phyloP scores from a whole-genome alignment of 78 protist genomes.

The Isochrysis galbana region DNA sequence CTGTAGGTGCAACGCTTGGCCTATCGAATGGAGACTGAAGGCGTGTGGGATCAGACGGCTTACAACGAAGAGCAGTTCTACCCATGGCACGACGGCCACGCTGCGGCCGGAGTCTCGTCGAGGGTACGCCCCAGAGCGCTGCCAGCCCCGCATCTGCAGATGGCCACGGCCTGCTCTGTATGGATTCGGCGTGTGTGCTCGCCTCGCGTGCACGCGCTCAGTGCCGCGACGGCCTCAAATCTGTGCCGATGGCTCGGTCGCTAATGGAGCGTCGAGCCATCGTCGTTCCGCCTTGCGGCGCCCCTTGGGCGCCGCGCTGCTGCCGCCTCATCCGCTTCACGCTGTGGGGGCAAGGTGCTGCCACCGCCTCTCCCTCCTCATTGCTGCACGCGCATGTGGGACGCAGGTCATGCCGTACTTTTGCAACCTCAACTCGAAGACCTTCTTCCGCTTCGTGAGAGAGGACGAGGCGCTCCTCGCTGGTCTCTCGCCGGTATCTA shows the following conservation, averaged over 20 bases:
- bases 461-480: neutral
- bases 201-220: too few species aligned
- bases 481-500: neutral
- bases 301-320: too few species aligned
- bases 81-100: neutral
- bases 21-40: neutral
- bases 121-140: neutral
- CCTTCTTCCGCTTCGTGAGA: neutral
- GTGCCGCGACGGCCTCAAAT: too few species aligned
- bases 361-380: too few species aligned
- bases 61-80: conserved; percentile 35
- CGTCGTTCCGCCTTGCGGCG: too few species aligned
- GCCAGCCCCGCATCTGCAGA: neutral
- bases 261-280: too few species aligned
- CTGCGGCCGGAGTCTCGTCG: neutral
- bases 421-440: neutral
- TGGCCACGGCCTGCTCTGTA: neutral
- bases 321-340: too few species aligned
- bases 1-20: neutral
- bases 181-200: too few species aligned
- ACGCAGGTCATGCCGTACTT: neutral
- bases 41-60: conserved; percentile 20
- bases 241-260: too few species aligned
- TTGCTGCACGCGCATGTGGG: too few species aligned
- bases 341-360: too few species aligned